Evolutionary conservation across 805 yeast genomes (phyloP).

Genomic region (Teunomyces tritomae): DNA sequence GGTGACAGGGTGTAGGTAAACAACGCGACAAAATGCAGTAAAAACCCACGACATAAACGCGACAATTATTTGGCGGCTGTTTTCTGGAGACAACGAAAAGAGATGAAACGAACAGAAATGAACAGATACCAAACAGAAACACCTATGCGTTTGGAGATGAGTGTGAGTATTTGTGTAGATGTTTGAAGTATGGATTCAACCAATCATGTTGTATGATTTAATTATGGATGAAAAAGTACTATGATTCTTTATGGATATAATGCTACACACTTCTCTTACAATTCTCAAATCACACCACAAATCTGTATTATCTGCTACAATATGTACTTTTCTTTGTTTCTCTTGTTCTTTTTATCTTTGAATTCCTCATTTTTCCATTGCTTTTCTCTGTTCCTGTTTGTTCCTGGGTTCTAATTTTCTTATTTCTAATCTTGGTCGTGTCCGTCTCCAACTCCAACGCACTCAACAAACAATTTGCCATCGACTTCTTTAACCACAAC

Average conservation of each 20-base stretch:
- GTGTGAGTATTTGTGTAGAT: too few species aligned
- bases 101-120: not conserved
- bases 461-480: slow-evolving; percentile 3
- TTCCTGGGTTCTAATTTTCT: not conserved
- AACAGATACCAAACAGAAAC: too few species aligned
- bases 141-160: too few species aligned
- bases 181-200: too few species aligned
- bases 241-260: too few species aligned
- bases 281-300: not conserved
- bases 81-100: not conserved
- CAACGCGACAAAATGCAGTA: not conserved
- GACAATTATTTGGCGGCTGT: not conserved
- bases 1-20: slow-evolving; percentile 3
- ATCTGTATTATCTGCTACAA: too few species aligned
- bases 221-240: too few species aligned
- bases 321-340: too few species aligned
- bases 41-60: not conserved
- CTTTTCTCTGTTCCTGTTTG: not conserved
- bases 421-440: not conserved
- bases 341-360: not conserved
- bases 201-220: too few species aligned
- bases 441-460: not conserved
- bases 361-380: not conserved
- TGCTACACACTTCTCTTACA: not conserved
- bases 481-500: slow-evolving; percentile 3